A percentile compares a stretch with the other conserved stretches of the same genome.
These are phyloP conservation scores for Blumeriella jaapii DNA, from an alignment of 2,329 filamentous ascomycete species.

Conservation along the genomic window DNA sequence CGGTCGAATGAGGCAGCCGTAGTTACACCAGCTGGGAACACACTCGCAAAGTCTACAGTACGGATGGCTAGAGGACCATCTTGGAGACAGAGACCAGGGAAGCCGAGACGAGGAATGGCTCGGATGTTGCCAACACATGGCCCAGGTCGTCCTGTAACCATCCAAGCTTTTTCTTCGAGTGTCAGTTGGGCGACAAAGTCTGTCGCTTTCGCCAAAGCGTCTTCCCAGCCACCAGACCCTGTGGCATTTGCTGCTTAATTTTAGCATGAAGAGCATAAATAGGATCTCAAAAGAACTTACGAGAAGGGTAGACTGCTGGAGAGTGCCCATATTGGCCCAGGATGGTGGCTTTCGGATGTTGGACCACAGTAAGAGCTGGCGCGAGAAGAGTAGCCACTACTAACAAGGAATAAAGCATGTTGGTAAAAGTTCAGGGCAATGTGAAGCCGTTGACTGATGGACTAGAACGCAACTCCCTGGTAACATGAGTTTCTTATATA, in stretches of 20 bases:
- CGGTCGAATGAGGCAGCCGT: slow-evolving; percentile 69
- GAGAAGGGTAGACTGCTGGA: slow-evolving; percentile 15
- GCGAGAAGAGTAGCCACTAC: slow-evolving; percentile 13
- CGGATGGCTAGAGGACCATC: slow-evolving; percentile 19
- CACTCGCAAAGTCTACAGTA: slow-evolving; percentile 46
- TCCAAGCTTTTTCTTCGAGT: slow-evolving; percentile 56
- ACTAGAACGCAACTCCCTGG: too few relatives aligned
- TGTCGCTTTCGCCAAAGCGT: slow-evolving; percentile 58
- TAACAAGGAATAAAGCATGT: slow-evolving; percentile 13
- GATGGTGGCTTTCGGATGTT: slow-evolving; percentile 14
- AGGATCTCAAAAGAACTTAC: slow-evolving; percentile 7
- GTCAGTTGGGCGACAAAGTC: slow-evolving; percentile 61
- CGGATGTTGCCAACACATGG: slow-evolving; percentile 17
- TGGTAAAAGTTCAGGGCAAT: too few relatives aligned
- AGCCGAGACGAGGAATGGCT: slow-evolving; percentile 14
- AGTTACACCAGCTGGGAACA: slow-evolving; percentile 57
- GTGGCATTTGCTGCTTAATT: slow-evolving; percentile 23
- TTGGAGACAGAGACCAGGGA: slow-evolving; percentile 18
- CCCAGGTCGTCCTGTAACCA: slow-evolving; percentile 17
- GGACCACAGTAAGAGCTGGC: slow-evolving; percentile 11
- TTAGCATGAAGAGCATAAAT: slow-evolving; percentile 2
- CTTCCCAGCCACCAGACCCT: slow-evolving; percentile 39
- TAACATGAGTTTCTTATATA: too few relatives aligned
- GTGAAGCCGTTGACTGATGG: too few relatives aligned
- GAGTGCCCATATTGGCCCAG: slow-evolving; percentile 12